Conservation (phyloP, 306 rosid genomes). For the Macrotyloma uniflorum region DNA sequence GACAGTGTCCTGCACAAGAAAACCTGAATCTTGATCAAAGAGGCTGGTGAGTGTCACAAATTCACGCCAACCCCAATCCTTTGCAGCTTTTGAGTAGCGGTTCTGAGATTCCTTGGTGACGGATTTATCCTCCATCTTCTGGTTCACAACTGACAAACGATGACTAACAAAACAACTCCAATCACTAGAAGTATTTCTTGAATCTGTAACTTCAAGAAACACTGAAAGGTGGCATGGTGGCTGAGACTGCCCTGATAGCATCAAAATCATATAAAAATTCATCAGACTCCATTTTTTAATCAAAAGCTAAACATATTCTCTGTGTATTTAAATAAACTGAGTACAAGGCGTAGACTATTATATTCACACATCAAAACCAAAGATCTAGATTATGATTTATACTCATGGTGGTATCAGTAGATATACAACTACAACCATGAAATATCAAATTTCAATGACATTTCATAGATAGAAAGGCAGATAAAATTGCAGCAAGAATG, state of each 20-base stretch:
- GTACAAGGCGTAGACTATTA: constrained; percentile 28
- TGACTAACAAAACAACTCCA: constrained; percentile 99
- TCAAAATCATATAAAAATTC: constrained; percentile 44
- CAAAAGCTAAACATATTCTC: constrained; percentile 26
- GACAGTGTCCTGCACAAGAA: constrained; percentile 94
- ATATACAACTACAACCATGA: constrained; percentile 36
- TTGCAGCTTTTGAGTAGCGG: constrained; percentile 99
- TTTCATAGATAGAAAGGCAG: constrained; percentile 29
- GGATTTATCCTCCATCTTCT: constrained; percentile 89
- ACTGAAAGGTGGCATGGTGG: constrained; percentile 99
- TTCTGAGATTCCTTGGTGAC: constrained; percentile 98
- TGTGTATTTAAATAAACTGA: constrained; percentile 34
- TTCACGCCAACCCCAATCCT: constrained; percentile 99
- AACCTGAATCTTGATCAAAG: constrained; percentile 99
- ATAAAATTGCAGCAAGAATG: constrained; percentile 17
- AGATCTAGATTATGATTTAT: constrained; percentile 33
- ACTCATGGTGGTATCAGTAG: constrained; percentile 41
- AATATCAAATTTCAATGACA: constrained; percentile 39
- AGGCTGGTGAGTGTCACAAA: constrained; percentile 99
- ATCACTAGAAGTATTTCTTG: constrained; percentile 91
- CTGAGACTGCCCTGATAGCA: constrained; percentile 99
- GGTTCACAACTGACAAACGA: constrained; percentile 95
- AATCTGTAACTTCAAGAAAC: constrained; percentile 98
- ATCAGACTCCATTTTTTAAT: constrained; percentile 49
- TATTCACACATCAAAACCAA: neutral